A percentile compares a stretch with the other conserved stretches of the same genome.
phyloP scores from a whole-genome alignment of 495 filamentous ascomycete genomes.

The Neurospora sp. region DNA sequence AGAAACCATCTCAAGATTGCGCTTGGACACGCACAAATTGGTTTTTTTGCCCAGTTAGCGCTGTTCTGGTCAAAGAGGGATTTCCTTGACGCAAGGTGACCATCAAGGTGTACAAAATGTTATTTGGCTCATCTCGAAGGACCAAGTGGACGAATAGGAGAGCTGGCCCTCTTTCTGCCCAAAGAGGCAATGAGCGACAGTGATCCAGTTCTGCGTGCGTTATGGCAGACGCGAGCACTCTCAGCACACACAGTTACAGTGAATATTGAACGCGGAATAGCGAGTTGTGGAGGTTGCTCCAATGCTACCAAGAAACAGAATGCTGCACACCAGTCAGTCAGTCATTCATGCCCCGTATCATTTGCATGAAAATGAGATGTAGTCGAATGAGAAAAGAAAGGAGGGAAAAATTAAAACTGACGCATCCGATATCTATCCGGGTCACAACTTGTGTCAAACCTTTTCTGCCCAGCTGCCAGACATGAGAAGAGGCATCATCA shows the following conservation, averaged over 20 bases:
- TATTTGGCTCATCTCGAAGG: background rate
- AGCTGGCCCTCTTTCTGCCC: background rate
- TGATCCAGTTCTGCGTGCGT: constrained; percentile 10
- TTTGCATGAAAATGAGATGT: background rate
- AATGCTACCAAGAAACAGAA: background rate
- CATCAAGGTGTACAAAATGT: background rate
- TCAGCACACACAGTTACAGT: background rate
- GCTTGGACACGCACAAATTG: background rate
- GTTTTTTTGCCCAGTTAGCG: background rate
- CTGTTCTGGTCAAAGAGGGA: background rate
- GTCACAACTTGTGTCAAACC: background rate
- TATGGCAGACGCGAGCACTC: background rate
- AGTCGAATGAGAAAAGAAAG: background rate
- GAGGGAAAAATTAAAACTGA: background rate
- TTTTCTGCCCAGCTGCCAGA: background rate
- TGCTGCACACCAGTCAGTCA: background rate
- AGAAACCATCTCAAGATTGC: background rate
- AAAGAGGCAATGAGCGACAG: constrained; percentile 11
- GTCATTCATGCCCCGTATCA: background rate
- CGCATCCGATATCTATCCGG: background rate
- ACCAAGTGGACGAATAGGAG: background rate
- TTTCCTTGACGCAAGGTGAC: background rate
- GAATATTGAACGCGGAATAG: background rate
- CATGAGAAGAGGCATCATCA: background rate
- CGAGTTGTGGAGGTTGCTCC: constrained; percentile 1